Evolutionary conservation across 179 eudicot species (phyloP), one percentile per base, ranked within the genome.

Genomic region (Pouteria campechiana): DNA sequence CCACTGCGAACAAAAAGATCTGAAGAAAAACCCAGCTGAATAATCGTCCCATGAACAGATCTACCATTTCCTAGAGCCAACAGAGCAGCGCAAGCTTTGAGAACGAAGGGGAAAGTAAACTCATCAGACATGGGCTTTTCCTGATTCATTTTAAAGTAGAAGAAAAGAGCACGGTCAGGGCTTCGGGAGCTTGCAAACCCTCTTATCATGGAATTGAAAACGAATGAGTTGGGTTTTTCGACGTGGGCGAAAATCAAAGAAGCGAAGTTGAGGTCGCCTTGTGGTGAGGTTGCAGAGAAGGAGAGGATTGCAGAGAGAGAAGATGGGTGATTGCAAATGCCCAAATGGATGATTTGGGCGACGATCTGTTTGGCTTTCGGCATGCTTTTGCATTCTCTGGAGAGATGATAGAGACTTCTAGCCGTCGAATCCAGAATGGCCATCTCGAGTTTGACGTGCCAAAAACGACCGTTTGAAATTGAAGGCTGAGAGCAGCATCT

Each of bases 191-290:
- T n/a, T n/a, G 37, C 15, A 50, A 38, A 29, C 17, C 36, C 55
- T 40, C 55, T 50, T 17, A 50, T 50, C 36, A 50, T 38, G 22
- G 55, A 38, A 29, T 50, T 50, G 55, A 16, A 50, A 36, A 50
- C 40, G 28, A 50, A 50, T 4, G 24, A 3, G 31, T 39, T 50
- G 14, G 55, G 55, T 29, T 25, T 7, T 9, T 39, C 31, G 0
- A 38, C 22, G 1, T 50, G 55, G 8, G 27, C 22, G 28, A 50
- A 50, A 29, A 50, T 11, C 15, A 28, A 19, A 37, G 19, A 37
- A 17, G 55, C 55, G 30, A 28, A 50, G 14, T 37, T 34, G 1
- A 50, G 21, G 2, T 29, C 13, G n/a, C 55, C 55, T 38, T 20
- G 4, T 38, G 45, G 37, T 12, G 55, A 50, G 29, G 40, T 36